Base-by-base conservation (phyloP, 192 early-diverging fungal species). In the Thoreauomyces humboldtii region DNA sequence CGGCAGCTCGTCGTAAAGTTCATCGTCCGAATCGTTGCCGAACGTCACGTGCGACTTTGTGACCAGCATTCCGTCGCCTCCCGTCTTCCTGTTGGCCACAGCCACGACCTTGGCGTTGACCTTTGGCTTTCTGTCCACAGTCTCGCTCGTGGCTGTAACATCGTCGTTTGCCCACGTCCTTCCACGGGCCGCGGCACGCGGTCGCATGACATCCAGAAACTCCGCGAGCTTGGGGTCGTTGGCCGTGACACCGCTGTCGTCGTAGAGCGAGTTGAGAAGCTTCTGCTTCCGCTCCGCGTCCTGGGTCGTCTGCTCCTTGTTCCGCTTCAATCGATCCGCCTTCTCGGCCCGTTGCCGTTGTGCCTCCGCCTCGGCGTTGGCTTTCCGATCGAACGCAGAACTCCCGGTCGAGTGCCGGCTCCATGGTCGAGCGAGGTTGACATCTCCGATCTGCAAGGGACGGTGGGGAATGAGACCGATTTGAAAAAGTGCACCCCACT, bases 141-240 rank as follows among this genome's bases (percentile, higher is more conserved):
- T 29, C 5, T 11, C 32, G 0, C 17, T 47, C 42, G 32, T 22
- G 14, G 52, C 73, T 19, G 66, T 67, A 41, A 57, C 45, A 66
- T 96, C 93, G 55, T 98, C 94, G 74, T 98, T 96, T 2, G 88
- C 85, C 96, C 96, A 98, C 2, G 92, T 91, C 63, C 84, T 82
- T 48, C 82, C 81, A 24, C 78, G 82, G 0, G 87, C 80, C 27
- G 70, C 59, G 28, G 67, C 63, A 34, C 94, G 84, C 2, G 93
- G 88, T 32, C 86, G 69, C 93, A 96, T 93, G 9, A 95, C 91
- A 62, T 92, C 86, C 68, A 96, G 70, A 64, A 79, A 83, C 47
- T 98, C 96, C 51, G 87, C 81, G 51, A 98, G 84, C 60, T 91
- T 87, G 14, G 89, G 84, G 69, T 98, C 90, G 4, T 88, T 78